A percentile compares a stretch with the other conserved stretches of the same genome.
Evolutionary conservation across 139 green algal genomes (phyloP).

Genomic region (Chlorella sp.): DNA sequence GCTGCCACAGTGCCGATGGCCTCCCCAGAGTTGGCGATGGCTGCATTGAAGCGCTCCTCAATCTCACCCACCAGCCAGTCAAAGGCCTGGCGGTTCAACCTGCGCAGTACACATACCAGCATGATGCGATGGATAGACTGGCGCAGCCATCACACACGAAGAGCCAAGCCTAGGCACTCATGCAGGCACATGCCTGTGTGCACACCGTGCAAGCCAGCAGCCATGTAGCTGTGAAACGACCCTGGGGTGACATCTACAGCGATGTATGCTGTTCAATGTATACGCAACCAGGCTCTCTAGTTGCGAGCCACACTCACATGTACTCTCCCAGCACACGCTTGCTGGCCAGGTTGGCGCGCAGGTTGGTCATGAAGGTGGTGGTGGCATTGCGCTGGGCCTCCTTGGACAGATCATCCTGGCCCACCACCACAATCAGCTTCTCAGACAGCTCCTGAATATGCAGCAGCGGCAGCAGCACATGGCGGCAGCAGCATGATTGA

Average conservation of each 20-base stretch:
- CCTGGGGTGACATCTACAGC: too few species aligned
- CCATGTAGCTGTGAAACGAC: too few species aligned
- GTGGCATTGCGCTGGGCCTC: slow-evolving; percentile 96
- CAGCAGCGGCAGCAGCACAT: background rate
- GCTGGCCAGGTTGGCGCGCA: slow-evolving; percentile 78
- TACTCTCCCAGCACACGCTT: slow-evolving; percentile 74
- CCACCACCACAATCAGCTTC: slow-evolving; percentile 77
- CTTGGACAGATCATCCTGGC: slow-evolving; percentile 69
- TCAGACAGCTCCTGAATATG: slow-evolving; percentile 55
- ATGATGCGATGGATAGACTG: too few species aligned
- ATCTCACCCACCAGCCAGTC: slow-evolving; percentile 92
- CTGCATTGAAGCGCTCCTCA: slow-evolving; percentile 60
- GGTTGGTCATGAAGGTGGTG: slow-evolving; percentile 80
- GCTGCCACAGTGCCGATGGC: slow-evolving; percentile 92
- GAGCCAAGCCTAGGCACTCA: too few species aligned
- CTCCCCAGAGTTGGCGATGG: slow-evolving; percentile 71
- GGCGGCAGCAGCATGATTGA: too few species aligned
- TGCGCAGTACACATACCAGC: too few species aligned
- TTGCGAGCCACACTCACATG: too few species aligned
- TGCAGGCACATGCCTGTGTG: too few species aligned
- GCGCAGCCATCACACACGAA: too few species aligned
- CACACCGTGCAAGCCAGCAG: too few species aligned
- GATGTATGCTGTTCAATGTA: too few species aligned
- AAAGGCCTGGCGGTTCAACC: slow-evolving; percentile 76
- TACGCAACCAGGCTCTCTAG: too few species aligned